Evolutionary conservation across 1,284 basidiomycete species (phyloP).

Genomic region (Irpex sp.): DNA sequence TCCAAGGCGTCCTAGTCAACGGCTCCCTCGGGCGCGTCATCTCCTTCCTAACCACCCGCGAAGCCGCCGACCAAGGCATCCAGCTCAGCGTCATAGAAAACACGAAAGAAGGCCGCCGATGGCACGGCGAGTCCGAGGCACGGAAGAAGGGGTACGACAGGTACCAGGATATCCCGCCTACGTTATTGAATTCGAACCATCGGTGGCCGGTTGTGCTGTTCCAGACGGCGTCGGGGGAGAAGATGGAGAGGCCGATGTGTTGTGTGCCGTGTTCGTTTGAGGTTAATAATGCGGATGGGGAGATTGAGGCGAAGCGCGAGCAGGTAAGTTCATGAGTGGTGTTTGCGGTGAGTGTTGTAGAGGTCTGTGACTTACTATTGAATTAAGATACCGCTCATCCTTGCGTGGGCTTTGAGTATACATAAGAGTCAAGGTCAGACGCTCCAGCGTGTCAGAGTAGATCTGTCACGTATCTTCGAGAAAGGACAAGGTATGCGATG

Average conservation of each 20-base stretch:
- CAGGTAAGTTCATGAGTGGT: constrained; percentile 35
- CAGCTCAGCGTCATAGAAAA: constrained; percentile 1
- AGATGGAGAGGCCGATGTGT: constrained; percentile 27
- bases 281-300: constrained; percentile 49
- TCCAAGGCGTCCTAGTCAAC: constrained; percentile 67
- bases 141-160: background rate
- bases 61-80: constrained; percentile 7
- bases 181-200: background rate
- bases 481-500: constrained; percentile 62
- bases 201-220: constrained; percentile 59
- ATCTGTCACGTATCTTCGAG: constrained; percentile 70
- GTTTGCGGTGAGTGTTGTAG: too few relatives aligned
- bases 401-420: constrained; percentile 81
- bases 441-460: constrained; percentile 71
- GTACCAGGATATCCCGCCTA: background rate
- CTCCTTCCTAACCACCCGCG: constrained; percentile 43
- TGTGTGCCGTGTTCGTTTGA: constrained; percentile 55
- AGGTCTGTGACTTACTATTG: background rate
- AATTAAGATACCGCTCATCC: constrained; percentile 66
- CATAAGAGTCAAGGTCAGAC: constrained; percentile 89
- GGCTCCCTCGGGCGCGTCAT: constrained; percentile 83
- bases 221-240: background rate
- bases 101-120: background rate
- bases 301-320: constrained; percentile 47
- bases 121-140: background rate